Evolutionary conservation across 2,329 filamentous ascomycete species (phyloP), one percentile per base, ranked within the genome.

Genomic region (Simplicillium sp.): DNA sequence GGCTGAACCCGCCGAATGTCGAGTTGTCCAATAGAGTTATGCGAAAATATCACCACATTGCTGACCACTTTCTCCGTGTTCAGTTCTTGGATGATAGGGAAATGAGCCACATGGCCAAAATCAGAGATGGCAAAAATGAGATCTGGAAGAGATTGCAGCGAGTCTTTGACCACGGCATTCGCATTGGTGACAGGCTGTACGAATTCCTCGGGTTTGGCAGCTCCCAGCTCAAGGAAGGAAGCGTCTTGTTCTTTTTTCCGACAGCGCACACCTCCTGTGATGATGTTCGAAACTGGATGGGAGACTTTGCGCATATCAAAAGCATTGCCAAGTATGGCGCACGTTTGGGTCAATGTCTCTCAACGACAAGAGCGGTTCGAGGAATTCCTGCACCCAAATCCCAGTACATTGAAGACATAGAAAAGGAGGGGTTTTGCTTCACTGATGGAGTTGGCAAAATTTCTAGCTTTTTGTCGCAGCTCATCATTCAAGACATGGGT

Each of bases 361-460:
- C 92, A 0, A 96, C 90, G 0, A 98, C 92, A 1, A 70, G 85
- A 44, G 80, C 84, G 11, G 80, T 94, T 34, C 71, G 68, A 20
- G 73, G 78, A 13, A 76, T 80, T 16, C 72, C 70, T 0, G 75
- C 82, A 7, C 75, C 75, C 0, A 67, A 70, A 2, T 67, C 75
- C 11, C 66, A 68, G 5, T 76, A 67, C 4, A 85, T 90, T 28
- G 60, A 70, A 1, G 92, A 97, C 48, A 74, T 97, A 15, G 67
- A 79, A 44, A 70, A 72, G 2, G 79, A 84, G 36, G 75, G 68
- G 0, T 80, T 77, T 53, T 83, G 69, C 45, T 98, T 97, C 57
- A 92, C 85, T 0, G 92, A 98, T 53, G 92, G 92, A 0, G 85
- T 97, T 3, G 92, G 92, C 2, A 94, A 87, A 55, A 87, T 98